phyloP scores from a whole-genome alignment of 176 grass and related monocot species.

The Musa troglodytarum region DNA sequence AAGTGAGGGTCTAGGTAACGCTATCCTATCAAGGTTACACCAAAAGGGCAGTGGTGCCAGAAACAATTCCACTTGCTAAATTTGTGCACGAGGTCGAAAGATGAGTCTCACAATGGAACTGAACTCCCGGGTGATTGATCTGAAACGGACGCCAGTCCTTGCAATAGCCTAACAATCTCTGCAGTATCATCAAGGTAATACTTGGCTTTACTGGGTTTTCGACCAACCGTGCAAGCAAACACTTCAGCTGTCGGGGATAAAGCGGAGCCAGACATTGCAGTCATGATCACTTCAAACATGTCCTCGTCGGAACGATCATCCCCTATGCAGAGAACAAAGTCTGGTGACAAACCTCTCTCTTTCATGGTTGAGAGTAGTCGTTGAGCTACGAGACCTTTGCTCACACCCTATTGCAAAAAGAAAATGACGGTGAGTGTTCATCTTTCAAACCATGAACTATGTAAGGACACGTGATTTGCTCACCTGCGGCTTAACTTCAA shows the following conservation, averaged over 20 bases:
- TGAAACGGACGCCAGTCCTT: constrained; percentile 66
- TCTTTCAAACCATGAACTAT: neutral
- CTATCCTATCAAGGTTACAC: constrained; percentile 1
- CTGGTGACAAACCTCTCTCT: constrained; percentile 29
- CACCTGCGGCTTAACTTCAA: constrained; percentile 98
- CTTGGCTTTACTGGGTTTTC: constrained; percentile 90
- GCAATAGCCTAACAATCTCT: constrained; percentile 64
- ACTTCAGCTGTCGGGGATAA: constrained; percentile 43
- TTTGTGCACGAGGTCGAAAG: neutral
- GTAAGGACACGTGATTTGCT: neutral
- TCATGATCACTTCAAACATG: constrained; percentile 90
- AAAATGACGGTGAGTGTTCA: neutral
- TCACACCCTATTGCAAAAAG: constrained; percentile 43
- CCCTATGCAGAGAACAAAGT: constrained; percentile 79
- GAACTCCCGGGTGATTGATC: constrained; percentile 15
- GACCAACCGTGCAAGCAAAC: constrained; percentile 87
- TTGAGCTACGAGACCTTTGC: constrained; percentile 67
- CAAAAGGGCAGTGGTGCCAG: neutral
- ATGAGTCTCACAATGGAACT: neutral
- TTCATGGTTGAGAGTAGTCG: constrained; percentile 45
- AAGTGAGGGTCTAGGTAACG: neutral
- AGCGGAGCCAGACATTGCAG: constrained; percentile 19
- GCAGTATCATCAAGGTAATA: constrained; percentile 79
- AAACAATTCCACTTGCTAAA: neutral
- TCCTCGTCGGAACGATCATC: constrained; percentile 88